phyloP scores from a whole-genome alignment of 2,329 filamentous ascomycete genomes.

The Hymenoscyphus linearis region DNA sequence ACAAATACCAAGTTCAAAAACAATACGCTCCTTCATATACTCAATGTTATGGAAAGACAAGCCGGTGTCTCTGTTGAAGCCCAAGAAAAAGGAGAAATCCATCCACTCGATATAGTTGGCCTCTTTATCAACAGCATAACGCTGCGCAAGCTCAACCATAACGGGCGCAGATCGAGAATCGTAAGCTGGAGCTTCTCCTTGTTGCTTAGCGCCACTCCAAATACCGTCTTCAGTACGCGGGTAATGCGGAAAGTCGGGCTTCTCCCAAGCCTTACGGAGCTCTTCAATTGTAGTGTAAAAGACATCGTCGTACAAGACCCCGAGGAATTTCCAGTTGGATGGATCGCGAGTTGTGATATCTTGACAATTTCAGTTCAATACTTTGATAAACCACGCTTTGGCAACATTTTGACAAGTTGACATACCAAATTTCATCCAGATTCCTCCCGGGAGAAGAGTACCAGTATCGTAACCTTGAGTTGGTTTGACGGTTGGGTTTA shows the following conservation, averaged over 20 bases:
- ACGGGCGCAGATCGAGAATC: constrained; percentile 13
- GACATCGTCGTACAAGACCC: constrained; percentile 50
- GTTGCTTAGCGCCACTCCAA: constrained; percentile 18
- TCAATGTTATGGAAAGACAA: constrained; percentile 46
- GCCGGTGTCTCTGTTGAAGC: constrained; percentile 43
- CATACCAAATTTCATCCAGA: constrained; percentile 26
- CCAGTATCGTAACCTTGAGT: background rate
- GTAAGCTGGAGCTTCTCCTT: constrained; percentile 4
- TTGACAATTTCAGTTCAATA: background rate
- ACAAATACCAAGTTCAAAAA: constrained; percentile 46
- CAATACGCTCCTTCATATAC: constrained; percentile 48
- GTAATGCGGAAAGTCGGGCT: constrained; percentile 15
- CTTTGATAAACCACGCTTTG: constrained; percentile 37
- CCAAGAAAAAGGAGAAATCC: constrained; percentile 41
- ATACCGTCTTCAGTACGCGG: constrained; percentile 14
- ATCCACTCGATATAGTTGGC: constrained; percentile 19
- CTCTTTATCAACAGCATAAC: constrained; percentile 20
- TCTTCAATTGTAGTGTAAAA: constrained; percentile 46
- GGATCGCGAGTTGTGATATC: constrained; percentile 47
- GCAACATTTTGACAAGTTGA: constrained; percentile 43
- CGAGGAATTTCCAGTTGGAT: constrained; percentile 43
- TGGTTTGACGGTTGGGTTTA: background rate
- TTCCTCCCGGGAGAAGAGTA: constrained; percentile 1
- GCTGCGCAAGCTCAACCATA: constrained; percentile 11
- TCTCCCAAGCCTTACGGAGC: constrained; percentile 37